phyloP scores from a whole-genome alignment of 2,329 filamentous ascomycete genomes.

The Neopestalotiopsis rosae region DNA sequence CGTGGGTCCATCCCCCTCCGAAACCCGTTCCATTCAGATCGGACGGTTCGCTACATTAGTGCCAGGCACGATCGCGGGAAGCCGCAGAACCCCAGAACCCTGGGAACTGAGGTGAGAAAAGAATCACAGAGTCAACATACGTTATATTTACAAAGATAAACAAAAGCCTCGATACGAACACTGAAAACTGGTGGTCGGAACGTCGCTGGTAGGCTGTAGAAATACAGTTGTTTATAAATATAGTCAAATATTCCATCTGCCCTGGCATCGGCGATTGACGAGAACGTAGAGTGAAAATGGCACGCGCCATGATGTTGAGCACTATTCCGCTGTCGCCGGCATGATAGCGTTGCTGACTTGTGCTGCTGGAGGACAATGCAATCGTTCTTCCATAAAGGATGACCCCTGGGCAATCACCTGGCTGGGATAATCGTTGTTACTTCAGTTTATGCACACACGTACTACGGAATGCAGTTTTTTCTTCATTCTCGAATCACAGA shows the following conservation, averaged over 20 bases:
- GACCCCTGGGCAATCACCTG: background rate
- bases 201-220: background rate
- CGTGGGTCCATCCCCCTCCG: no score
- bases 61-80: background rate
- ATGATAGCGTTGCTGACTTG: background rate
- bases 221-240: no score
- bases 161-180: background rate
- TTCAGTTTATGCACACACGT: background rate
- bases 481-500: background rate
- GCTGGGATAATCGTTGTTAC: background rate
- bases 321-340: background rate
- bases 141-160: background rate
- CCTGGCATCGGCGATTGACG: background rate
- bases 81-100: conserved; percentile 1
- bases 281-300: background rate
- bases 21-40: background rate
- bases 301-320: background rate
- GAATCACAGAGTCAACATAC: background rate
- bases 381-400: background rate
- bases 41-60: conserved; percentile 2
- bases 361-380: background rate
- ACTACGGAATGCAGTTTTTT: background rate
- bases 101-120: background rate
- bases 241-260: background rate
- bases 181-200: background rate